Evolutionary conservation across 805 yeast genomes (phyloP).

Genomic region (Wickerhamiella siamensis): DNA sequence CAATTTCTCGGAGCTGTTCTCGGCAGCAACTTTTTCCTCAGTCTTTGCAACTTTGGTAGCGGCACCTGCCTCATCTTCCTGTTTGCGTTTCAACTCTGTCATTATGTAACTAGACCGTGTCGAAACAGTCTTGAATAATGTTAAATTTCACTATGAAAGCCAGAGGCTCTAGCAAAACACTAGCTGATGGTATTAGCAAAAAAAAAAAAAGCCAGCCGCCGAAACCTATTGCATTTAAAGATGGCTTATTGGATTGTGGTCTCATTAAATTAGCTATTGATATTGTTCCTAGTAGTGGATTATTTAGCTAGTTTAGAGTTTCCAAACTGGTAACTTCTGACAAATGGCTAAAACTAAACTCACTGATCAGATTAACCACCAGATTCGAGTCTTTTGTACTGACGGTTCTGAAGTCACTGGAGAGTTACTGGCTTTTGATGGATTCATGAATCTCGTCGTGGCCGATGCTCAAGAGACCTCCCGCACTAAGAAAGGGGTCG

Average conservation of each 20-base stretch:
- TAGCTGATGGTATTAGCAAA: too few species aligned
- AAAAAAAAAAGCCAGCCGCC: too few species aligned
- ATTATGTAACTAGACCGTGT: too few species aligned
- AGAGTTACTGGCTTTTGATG: slow-evolving; percentile 73
- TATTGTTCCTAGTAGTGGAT: too few species aligned
- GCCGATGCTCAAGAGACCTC: slow-evolving; percentile 77
- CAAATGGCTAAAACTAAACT: slow-evolving; percentile 15
- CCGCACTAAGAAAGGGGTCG: slow-evolving; percentile 45
- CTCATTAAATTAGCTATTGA: too few species aligned
- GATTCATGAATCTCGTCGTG: slow-evolving; percentile 69
- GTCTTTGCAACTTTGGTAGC: not conserved
- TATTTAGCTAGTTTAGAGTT: too few species aligned
- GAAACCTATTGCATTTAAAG: too few species aligned
- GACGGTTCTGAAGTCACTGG: slow-evolving; percentile 74
- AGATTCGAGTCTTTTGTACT: slow-evolving; percentile 57
- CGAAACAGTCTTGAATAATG: too few species aligned
- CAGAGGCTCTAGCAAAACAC: too few species aligned
- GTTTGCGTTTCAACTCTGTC: not conserved
- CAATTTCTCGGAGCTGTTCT: slow-evolving; percentile 15
- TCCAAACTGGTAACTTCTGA: not conserved
- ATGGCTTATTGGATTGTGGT: too few species aligned
- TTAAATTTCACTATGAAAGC: too few species aligned
- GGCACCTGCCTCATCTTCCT: not conserved
- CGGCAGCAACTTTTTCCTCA: slow-evolving; percentile 7
- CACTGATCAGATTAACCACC: slow-evolving; percentile 58